Evolutionary conservation across 176 grass and related monocot genomes (phyloP), one percentile per base, ranked within the genome.

Genomic region (Microstegium vimineum): DNA sequence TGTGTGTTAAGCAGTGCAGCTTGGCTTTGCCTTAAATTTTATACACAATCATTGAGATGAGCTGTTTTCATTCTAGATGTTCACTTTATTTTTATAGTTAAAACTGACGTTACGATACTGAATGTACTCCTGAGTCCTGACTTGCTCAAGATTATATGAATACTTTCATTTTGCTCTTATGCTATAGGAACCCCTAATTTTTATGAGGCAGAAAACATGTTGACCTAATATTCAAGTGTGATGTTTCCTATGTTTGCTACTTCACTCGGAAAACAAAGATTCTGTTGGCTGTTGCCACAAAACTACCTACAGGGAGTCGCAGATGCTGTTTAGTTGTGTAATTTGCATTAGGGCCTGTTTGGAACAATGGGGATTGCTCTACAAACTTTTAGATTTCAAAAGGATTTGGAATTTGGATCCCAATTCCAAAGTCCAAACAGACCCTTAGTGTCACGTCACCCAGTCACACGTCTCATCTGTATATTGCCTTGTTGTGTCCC

Each of bases 1-100:
- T 73, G 27, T 63, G 45, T 75, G 62, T 74, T 78, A 79, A 86
- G 79, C 15, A 69, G 79, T 83, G 61, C 62, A 86, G 74, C 75
- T 83, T 79, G 60, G 18, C 37, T 69, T 72, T 90, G 78, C 69
- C 7, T 75, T 69, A 57, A 79, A 77, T 56, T 71, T 77, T 30
- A 72, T 76, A 6, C 57, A 69, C 71, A 67, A 26, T 51, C 69
- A 67, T 69, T 83, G 40, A 69, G 35, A 83, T 69, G 68, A 80
- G 69, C 7, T 83, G 61, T 75, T 90, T 54, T 35, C 1, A 3
- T 82, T 74, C 18, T 86, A 87, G 74, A 80, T 69, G 49, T 62
- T 79, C 74, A 62, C 51, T 83, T 78, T n/a, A 3, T 12, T 17
- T 62, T 20, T 10, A 41, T 62, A 15, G 23, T 79, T 28, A 62